Evolutionary conservation across 1,139 yeast genomes (phyloP).

Genomic region (Nakaseomyces glabratus): DNA sequence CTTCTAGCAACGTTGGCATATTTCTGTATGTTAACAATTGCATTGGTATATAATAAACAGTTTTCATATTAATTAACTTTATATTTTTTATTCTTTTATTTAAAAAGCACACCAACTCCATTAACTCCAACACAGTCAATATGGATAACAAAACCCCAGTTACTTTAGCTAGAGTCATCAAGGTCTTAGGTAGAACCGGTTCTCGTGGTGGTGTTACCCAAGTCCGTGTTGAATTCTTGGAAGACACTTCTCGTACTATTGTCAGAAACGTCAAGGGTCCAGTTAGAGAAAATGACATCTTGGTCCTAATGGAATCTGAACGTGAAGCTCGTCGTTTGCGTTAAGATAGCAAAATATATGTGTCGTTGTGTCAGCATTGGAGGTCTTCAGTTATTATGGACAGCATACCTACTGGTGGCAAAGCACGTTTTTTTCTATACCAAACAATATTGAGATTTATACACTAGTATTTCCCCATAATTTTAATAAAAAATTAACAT

Average conservation of each 20-base stretch:
- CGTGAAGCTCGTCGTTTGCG: slow-evolving; percentile 83
- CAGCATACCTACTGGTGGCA: too few species aligned
- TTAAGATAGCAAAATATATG: slow-evolving; percentile 32
- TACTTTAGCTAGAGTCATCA: slow-evolving; percentile 98
- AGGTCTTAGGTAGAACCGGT: slow-evolving; percentile 99
- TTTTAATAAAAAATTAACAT: slow-evolving; percentile 5
- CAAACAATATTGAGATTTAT: slow-evolving; percentile 4
- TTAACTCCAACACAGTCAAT: slow-evolving; percentile 13
- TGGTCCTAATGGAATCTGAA: slow-evolving; percentile 99
- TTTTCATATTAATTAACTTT: slow-evolving; percentile 6
- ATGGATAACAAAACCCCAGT: slow-evolving; percentile 89
- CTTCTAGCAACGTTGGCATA: background rate
- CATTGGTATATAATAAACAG: background rate
- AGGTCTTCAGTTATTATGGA: too few species aligned
- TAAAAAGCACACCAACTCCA: slow-evolving; percentile 8
- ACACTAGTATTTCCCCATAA: slow-evolving; percentile 1
- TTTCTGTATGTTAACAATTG: background rate
- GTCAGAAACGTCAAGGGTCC: slow-evolving; percentile 99
- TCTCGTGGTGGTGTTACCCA: slow-evolving; percentile 99
- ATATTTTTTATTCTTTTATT: slow-evolving; percentile 5
- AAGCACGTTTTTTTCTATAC: too few species aligned
- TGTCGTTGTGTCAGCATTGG: too few species aligned
- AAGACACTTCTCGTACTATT: slow-evolving; percentile 95
- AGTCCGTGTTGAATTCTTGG: slow-evolving; percentile 99
- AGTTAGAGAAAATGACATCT: slow-evolving; percentile 98